These are phyloP conservation scores for Tuber borchii DNA, from an alignment of 495 filamentous ascomycete genomes.

Conservation along the genomic window DNA sequence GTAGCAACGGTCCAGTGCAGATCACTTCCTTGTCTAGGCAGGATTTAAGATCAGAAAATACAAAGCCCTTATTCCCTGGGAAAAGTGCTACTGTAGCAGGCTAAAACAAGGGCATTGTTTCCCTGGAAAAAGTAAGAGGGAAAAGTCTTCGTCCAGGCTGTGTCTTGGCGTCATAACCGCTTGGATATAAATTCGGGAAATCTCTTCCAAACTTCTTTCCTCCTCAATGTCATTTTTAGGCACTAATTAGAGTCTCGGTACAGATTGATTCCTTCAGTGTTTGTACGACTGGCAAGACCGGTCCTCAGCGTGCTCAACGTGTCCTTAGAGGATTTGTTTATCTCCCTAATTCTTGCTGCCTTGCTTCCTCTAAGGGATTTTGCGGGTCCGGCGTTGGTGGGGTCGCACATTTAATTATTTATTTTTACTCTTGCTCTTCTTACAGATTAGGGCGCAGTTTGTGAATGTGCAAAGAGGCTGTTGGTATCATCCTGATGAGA, in stretches of 20 bases:
- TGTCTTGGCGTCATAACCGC: constrained; percentile 12
- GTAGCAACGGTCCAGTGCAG: neutral
- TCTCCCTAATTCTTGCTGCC: constrained; percentile 38
- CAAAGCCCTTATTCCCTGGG: neutral
- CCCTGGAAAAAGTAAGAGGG: constrained; percentile 10
- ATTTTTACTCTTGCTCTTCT: neutral
- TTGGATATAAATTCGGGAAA: constrained; percentile 30
- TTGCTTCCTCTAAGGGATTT: constrained; percentile 47
- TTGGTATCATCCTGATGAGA: neutral
- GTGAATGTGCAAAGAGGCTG: neutral
- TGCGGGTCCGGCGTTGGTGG: constrained; percentile 32
- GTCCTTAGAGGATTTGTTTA: constrained; percentile 73
- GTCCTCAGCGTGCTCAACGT: constrained; percentile 95
- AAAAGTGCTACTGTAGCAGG: neutral
- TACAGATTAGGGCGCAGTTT: neutral
- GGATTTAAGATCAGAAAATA: constrained; percentile 5
- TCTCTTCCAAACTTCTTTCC: constrained; percentile 43
- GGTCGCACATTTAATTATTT: constrained; percentile 18
- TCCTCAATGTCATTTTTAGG: constrained; percentile 74
- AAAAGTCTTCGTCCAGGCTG: neutral
- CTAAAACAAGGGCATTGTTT: neutral
- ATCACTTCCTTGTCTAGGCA: constrained; percentile 14
- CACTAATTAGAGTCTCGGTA: constrained; percentile 99
- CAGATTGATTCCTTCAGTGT: constrained; percentile 76
- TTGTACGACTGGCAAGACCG: constrained; percentile 67